Conservation (phyloP, 495 filamentous ascomycete genomes). For the Cercophora newfieldiana region DNA sequence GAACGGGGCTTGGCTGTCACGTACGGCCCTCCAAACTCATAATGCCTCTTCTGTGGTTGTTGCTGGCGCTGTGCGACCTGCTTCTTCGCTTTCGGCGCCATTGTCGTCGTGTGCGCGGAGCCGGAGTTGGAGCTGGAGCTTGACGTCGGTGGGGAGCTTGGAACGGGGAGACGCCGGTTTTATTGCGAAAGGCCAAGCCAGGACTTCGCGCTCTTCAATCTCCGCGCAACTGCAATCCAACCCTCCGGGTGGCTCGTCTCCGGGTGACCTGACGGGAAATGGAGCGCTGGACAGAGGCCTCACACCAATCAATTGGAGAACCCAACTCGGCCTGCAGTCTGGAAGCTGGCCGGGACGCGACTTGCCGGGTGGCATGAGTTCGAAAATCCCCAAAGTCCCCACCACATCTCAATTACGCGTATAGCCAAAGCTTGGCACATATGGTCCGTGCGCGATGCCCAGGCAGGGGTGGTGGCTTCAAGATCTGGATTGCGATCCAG, state of each 20-base stretch:
- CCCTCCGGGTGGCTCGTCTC: neutral
- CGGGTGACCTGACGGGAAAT: conserved; percentile 6
- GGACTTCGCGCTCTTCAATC: neutral
- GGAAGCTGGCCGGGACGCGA: neutral
- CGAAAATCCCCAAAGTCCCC: neutral
- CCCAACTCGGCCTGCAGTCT: neutral
- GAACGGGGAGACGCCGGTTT: neutral
- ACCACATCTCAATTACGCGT: neutral
- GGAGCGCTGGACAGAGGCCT: neutral
- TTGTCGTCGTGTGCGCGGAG: conserved; percentile 15
- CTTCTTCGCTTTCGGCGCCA: conserved; percentile 30
- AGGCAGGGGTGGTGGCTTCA: neutral
- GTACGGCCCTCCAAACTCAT: conserved; percentile 89
- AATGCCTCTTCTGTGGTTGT: conserved; percentile 44
- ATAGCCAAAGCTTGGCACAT: neutral
- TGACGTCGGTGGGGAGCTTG: neutral
- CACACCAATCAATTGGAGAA: conserved; percentile 6
- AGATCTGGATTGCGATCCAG: neutral
- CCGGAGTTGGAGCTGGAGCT: neutral
- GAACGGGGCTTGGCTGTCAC: conserved; percentile 37
- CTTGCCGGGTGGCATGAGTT: conserved; percentile 11
- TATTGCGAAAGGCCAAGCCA: neutral
- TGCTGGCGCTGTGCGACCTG: neutral
- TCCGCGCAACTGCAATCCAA: neutral
- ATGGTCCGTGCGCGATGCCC: neutral